These are phyloP conservation scores for Polyplosphaeria fusca DNA, from an alignment of 495 filamentous ascomycete species.

Conservation along the genomic window DNA sequence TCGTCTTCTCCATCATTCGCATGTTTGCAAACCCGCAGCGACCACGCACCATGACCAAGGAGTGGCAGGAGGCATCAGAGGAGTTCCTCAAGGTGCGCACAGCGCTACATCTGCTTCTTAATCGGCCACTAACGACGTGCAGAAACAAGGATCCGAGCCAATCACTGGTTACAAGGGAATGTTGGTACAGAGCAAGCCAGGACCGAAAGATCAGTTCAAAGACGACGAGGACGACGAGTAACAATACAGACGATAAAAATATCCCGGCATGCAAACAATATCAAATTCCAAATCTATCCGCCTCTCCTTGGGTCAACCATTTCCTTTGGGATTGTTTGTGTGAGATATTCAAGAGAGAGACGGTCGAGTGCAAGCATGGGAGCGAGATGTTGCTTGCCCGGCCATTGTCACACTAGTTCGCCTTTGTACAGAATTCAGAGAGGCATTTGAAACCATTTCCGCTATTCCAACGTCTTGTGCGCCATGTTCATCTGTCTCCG, in stretches of 20 bases:
- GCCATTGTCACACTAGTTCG: constrained; percentile 30
- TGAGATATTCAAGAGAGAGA: constrained; percentile 12
- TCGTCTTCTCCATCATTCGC: constrained; percentile 38
- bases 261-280: constrained; percentile 4
- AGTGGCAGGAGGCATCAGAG: constrained; percentile 89
- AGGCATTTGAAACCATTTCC: constrained; percentile 10
- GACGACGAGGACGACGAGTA: constrained; percentile 4
- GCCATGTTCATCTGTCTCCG: not conserved
- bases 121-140: not conserved
- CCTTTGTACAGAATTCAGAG: constrained; percentile 34
- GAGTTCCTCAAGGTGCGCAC: constrained; percentile 77
- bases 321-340: constrained; percentile 26
- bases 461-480: not conserved
- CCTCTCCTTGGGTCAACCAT: constrained; percentile 18
- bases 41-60: constrained; percentile 87
- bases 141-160: constrained; percentile 85
- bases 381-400: constrained; percentile 8
- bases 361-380: not conserved
- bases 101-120: constrained; percentile 19
- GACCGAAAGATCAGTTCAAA: constrained; percentile 24
- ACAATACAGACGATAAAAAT: not conserved
- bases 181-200: constrained; percentile 66
- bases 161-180: constrained; percentile 81
- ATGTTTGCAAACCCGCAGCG: constrained; percentile 53
- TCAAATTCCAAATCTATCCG: constrained; percentile 12